phyloP scores from a whole-genome alignment of 169 alveolate species.

The Plasmodium berghei region DNA sequence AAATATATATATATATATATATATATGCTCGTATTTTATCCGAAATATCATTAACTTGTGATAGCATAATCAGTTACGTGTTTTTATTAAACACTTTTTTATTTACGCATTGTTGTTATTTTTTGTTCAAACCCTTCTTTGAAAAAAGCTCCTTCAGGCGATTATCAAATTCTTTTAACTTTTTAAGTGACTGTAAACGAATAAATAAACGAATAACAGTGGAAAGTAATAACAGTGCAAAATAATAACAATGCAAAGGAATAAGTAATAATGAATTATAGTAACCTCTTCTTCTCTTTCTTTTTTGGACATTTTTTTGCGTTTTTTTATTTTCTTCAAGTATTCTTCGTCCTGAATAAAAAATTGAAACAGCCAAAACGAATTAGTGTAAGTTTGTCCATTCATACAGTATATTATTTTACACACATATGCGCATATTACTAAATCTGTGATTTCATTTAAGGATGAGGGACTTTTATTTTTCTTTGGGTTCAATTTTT shows the following conservation, averaged over 20 bases:
- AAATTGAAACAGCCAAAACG: not conserved
- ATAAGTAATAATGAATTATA: not conserved
- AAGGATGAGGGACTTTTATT: constrained; percentile 8
- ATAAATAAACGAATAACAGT: not conserved
- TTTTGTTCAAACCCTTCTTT: constrained; percentile 7
- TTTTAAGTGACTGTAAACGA: constrained; percentile 39
- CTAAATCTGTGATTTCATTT: constrained; percentile 14
- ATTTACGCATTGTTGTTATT: not conserved
- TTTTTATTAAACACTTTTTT: not conserved
- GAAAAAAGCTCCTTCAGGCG: constrained; percentile 58
- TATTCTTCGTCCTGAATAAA: constrained; percentile 39
- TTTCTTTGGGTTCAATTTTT: constrained; percentile 32
- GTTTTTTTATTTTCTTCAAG: constrained; percentile 31
- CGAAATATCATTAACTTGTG: too few relatives aligned
- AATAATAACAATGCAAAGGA: not conserved
- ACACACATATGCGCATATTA: not conserved
- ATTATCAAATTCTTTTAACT: constrained; percentile 48
- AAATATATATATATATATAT: not conserved
- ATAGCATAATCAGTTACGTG: too few relatives aligned
- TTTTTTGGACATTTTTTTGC: constrained; percentile 51
- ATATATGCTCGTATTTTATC: not conserved
- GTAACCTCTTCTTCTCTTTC: constrained; percentile 64
- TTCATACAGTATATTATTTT: not conserved
- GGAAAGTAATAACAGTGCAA: not conserved
- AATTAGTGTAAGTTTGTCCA: not conserved